phyloP scores from a whole-genome alignment of 495 filamentous ascomycete genomes.

The Podospora fimiseda region DNA sequence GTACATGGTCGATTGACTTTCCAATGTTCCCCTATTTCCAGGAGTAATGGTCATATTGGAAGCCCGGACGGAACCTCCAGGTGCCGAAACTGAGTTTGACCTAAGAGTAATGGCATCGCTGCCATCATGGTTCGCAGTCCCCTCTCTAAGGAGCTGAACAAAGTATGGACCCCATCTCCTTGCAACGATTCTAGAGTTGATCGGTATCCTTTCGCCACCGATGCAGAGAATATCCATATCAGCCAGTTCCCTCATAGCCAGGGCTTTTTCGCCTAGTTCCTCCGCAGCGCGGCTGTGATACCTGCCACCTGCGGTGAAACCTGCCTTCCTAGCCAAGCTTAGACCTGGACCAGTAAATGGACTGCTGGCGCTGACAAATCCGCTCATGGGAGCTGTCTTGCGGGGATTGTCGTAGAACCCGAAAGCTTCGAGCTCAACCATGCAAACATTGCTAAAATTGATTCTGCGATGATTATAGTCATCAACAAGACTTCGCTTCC shows the following conservation, averaged over 20 bases:
- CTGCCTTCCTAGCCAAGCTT: conserved; percentile 54
- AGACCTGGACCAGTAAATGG: conserved; percentile 47
- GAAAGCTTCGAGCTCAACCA: conserved; percentile 95
- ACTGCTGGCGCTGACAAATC: conserved; percentile 72
- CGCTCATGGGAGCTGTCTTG: conserved; percentile 65
- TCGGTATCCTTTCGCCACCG: conserved; percentile 82
- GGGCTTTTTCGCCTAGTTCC: conserved; percentile 74
- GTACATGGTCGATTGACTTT: conserved; percentile 49
- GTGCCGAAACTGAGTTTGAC: conserved; percentile 32
- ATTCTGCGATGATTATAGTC: conserved; percentile 97
- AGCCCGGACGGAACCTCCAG: conserved; percentile 52
- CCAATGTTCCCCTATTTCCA: conserved; percentile 51
- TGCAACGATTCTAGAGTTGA: conserved; percentile 83
- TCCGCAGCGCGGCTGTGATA: conserved; percentile 62
- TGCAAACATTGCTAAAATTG: conserved; percentile 92
- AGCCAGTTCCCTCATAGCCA: conserved; percentile 74
- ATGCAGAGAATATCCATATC: conserved; percentile 96
- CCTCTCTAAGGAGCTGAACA: conserved; percentile 78
- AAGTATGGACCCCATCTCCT: conserved; percentile 94
- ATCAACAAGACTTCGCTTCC: conserved; percentile 88
- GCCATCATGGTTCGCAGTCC: conserved; percentile 52
- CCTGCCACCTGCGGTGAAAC: conserved; percentile 64
- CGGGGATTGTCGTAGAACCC: conserved; percentile 93
- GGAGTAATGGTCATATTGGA: conserved; percentile 84
- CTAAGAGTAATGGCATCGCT: conserved; percentile 42